phyloP scores from a whole-genome alignment of 2,329 filamentous ascomycete genomes.

The Hymenoscyphus albidus region DNA sequence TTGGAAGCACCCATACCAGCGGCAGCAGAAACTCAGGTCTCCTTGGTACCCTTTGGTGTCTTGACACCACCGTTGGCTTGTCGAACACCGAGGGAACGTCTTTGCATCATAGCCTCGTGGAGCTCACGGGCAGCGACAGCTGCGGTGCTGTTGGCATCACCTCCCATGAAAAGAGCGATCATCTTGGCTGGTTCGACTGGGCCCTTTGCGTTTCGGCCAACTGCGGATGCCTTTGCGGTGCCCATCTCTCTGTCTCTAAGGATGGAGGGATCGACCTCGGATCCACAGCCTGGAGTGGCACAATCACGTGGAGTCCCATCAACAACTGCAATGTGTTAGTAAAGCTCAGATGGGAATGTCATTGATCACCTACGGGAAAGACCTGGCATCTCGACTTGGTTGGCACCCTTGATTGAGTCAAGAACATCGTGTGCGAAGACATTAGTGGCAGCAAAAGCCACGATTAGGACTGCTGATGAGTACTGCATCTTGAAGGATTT shows the following conservation, averaged over 20 bases:
- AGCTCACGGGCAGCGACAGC: constrained; percentile 59
- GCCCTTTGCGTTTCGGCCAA: constrained; percentile 58
- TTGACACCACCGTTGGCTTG: constrained; percentile 41
- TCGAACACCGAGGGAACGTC: constrained; percentile 34
- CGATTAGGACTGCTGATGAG: constrained; percentile 41
- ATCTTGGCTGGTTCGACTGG: constrained; percentile 54
- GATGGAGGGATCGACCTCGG: constrained; percentile 66
- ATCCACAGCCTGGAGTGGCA: constrained; percentile 55
- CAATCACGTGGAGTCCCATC: constrained; percentile 68
- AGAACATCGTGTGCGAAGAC: constrained; percentile 55
- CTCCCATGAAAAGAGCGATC: constrained; percentile 58
- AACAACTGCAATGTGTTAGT: constrained; percentile 41
- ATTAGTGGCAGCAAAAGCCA: constrained; percentile 40
- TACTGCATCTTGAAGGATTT: constrained; percentile 40
- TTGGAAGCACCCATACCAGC: constrained; percentile 50
- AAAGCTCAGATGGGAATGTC: not conserved
- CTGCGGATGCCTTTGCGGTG: constrained; percentile 50
- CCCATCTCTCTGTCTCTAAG: constrained; percentile 59
- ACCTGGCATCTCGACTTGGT: constrained; percentile 58
- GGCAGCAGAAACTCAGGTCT: constrained; percentile 51
- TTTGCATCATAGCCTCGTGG: constrained; percentile 60
- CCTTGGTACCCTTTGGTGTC: constrained; percentile 44
- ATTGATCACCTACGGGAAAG: constrained; percentile 45
- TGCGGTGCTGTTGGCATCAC: constrained; percentile 37
- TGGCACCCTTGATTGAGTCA: constrained; percentile 52